Base-by-base conservation (phyloP, 768 basidiomycete genomes). In the Clitopilus hobsonii region DNA sequence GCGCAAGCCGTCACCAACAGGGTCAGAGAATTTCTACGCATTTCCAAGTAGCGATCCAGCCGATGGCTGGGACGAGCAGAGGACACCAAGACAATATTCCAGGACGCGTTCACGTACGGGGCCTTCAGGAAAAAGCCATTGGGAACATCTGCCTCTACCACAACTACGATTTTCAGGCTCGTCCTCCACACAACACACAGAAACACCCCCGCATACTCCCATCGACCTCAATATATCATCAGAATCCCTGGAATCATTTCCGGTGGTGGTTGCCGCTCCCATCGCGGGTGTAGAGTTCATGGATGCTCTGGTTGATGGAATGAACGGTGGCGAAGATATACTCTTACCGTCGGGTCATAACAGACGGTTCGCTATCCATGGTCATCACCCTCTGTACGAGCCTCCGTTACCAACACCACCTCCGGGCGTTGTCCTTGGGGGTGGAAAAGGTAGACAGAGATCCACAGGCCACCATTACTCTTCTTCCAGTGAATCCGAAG, bases 301-400 rank as follows among this genome's bases (percentile, higher is more conserved):
- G 85, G 91, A 94, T 65, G 91, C 91, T 11, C 69, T 94, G 52
- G 91, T 94, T 6, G 91, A 92, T 60, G 89, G 88, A 7, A 93
- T 94, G 91, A 94, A 93, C 63, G 86, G 86, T 24, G 80, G 78
- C 41, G 85, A 89, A 54, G 77, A 84, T 58, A 68, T 83, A 53
- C 74, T 81, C 20, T 54, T 73, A 61, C 70, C 73, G 51, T 59
- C 76, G 13, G 76, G 80, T 26, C 73, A 67, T 62, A 78, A 82
- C 14, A 69, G 78, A 49, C 78, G 83, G 56, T 82, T 83, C 62
- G 77, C 73, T 20, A 83, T 84, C 60, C 73, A 79, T 6, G 75
- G 76, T 47, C 83, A 86, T 59, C 87, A 91, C 64, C 88, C 89
- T 38, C 74, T 93, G 14, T 88, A 89, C 63, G 88, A 89, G 58